Evolutionary conservation across 352 stramenopile genomes (phyloP), one percentile per base, ranked within the genome.

Genomic region (Vaucheria bursata): DNA sequence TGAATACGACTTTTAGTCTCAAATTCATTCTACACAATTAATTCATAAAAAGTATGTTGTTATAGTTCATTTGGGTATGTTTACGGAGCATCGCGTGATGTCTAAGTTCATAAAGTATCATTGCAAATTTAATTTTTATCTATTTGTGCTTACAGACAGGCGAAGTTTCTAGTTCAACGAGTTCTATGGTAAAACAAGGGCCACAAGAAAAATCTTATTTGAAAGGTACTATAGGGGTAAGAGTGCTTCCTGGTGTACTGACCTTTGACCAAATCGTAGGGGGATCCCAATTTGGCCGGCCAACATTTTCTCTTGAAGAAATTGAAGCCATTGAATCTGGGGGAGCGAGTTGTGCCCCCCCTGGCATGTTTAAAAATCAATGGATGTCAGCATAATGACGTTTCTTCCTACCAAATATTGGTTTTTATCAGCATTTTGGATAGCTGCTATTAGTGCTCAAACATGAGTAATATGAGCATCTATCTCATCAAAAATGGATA

Each of bases 241-340:
- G 67, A 31, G 53, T 68, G 2, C 2, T 7, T 2, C 53, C 53
- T 2, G 2, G 8, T 34, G 8, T 34, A 2, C 53, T 68, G 6
- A 34, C 34, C 2, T 2, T 68, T 68, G 53, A 68, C 45, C 45
- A 59, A 75, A 71, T 83, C 45, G 64, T 75, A n/a, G 75, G 75
- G 32, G 75, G 75, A 12, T 66, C 78, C n/a, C 76, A 77, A 52
- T 75, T 83, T 32, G 78, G 78, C n/a, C 71, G 73, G 7, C 73
- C 74, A 1, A 12, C 31, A 1, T 69, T 83, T 66, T 79, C 33
- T 49, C 67, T 82, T 1, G 73, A 82, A 53, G 78, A 83, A 37
- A 83, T 83, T 65, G 78, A 75, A n/a, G 73, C 78, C 1, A 34
- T 83, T 18, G 50, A 83, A 64, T 79, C 67, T 33, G 78, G 78